Conservation (phyloP, 148 eudicot genomes). For the Heliamphora exappendiculata region DNA sequence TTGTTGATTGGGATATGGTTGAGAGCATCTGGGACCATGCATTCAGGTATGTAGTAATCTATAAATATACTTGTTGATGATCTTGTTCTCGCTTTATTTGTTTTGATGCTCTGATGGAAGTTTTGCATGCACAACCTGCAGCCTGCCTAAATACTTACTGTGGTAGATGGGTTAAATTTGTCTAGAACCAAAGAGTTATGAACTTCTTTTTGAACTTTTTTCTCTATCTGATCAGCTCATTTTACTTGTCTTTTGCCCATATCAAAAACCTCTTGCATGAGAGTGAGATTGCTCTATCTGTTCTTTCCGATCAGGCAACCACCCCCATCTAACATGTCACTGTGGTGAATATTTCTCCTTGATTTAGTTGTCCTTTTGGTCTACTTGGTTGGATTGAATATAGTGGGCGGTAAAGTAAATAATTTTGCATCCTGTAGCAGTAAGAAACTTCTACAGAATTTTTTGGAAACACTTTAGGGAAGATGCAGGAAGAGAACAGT, state of each 20-base stretch:
- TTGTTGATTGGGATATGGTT: constrained; percentile 90
- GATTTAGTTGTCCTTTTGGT: neutral
- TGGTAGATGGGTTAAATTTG: neutral
- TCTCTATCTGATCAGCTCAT: neutral
- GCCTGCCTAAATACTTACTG: neutral
- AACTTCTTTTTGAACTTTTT: neutral
- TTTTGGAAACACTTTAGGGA: neutral
- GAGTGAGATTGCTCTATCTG: neutral
- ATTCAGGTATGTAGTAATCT: constrained; percentile 42
- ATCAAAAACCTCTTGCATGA: neutral
- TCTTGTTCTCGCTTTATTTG: neutral
- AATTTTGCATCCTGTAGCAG: neutral
- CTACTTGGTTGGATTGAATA: neutral
- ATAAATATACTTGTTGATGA: neutral
- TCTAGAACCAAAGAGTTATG: neutral
- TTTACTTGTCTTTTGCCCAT: neutral
- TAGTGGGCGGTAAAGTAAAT: neutral
- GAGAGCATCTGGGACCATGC: constrained; percentile 98
- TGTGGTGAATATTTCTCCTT: neutral
- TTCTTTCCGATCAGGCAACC: neutral
- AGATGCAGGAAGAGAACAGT: neutral
- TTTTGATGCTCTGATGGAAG: constrained; percentile 4
- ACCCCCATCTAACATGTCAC: neutral
- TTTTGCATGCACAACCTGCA: neutral
- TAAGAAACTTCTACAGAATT: neutral